Evolutionary conservation across 23 red algal species (phyloP), one percentile per base, ranked within the genome.

Genomic region (Agarophyton chilense): DNA sequence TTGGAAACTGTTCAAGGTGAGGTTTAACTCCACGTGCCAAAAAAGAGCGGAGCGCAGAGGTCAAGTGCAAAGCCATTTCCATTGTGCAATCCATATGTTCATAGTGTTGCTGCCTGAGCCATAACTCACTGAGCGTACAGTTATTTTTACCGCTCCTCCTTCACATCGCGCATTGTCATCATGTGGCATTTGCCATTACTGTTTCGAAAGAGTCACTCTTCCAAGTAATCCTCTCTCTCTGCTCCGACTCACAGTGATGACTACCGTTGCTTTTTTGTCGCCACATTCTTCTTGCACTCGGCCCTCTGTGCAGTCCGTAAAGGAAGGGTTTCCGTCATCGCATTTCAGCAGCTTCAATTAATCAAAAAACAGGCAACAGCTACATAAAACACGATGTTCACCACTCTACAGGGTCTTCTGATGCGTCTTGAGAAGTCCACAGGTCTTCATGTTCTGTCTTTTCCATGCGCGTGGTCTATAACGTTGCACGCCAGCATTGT

Each of bases 391-490:
- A 62, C 21, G 31, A 36, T 85, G 18, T 62, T 38, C 1, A 21
- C 74, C 3, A 82, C 83, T 24, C 75, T 88, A 0, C 95, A 95
- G 57, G 92, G 76, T 4, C 77, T 81, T 14, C 51, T 98, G 33
- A 75, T 90, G 54, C 88, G 96, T n/a, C 68, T 94, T 53, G 92
- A 98, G 47, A 84, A 90, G 58, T 92, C 96, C 6, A 93, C 93
- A 35, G 96, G 96, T 21, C 82, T 68, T 2, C 51, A 86, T 73
- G 68, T 98, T 16, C 72, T 95, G 16, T 95, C 90, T 24, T 58
- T 92, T 10, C 96, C 96, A 12, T 70, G 82, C 22, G 90, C 96
- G 21, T 95, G 92, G 96, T 66, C 77, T 10, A 95, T 98, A 32
- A 49, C 89, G 0, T 17, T 87, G 33, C 92, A 68, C 10, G 66